Conservation (phyloP, 2,329 filamentous ascomycete species). For the Ceratocystis ficicola region DNA sequence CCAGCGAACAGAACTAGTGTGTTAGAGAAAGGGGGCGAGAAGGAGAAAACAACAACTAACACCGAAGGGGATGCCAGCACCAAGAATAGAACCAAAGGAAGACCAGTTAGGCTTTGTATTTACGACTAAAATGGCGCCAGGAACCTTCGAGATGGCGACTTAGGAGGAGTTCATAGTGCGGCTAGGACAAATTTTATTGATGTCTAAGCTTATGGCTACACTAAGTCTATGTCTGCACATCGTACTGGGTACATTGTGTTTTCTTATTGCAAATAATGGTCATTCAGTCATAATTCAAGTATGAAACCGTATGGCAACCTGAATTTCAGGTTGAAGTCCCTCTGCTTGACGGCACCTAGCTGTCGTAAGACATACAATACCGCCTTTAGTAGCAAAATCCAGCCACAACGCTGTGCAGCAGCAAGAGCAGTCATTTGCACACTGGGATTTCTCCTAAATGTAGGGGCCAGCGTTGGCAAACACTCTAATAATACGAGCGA, state of each 20-base stretch:
- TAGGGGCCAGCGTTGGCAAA: too few species aligned
- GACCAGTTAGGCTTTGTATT: neutral
- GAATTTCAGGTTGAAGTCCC: too few species aligned
- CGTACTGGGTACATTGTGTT: neutral
- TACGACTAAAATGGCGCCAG: slow-evolving; percentile 7
- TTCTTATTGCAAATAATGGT: neutral
- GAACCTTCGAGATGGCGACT: neutral
- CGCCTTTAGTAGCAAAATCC: too few species aligned
- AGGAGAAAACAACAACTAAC: neutral
- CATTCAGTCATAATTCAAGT: neutral
- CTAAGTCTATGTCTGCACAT: neutral
- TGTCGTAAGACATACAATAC: too few species aligned
- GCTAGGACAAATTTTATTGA: too few species aligned
- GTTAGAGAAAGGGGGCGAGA: neutral
- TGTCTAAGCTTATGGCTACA: too few species aligned
- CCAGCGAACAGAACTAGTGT: neutral
- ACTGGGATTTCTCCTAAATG: too few species aligned
- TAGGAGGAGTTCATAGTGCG: too few species aligned
- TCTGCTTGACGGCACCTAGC: too few species aligned
- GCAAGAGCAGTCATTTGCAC: too few species aligned
- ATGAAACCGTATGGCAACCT: neutral
- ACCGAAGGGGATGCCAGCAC: neutral
- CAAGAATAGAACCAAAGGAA: neutral
- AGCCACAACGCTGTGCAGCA: too few species aligned
- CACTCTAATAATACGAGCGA: neutral